Percentiles rank a stretch among this genome's conserved stretches.
Evolutionary conservation across 495 filamentous ascomycete genomes (phyloP).

Genomic region (Physcia stellaris): DNA sequence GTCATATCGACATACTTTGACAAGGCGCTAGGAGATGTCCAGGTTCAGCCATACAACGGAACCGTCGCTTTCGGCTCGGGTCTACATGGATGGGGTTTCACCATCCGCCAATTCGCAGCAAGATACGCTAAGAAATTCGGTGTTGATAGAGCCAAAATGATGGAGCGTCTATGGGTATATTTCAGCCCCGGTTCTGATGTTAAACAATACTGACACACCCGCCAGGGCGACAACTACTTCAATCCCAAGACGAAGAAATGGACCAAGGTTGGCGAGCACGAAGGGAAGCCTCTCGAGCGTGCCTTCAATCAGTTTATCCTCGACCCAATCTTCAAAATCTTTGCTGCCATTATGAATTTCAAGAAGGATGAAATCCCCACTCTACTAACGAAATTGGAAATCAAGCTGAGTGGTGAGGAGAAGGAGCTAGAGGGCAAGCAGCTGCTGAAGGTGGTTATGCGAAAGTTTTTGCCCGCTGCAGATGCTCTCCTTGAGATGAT

Average conservation of each 20-base stretch:
- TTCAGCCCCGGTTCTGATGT: not conserved
- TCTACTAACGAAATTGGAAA: constrained; percentile 80
- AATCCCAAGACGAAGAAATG: constrained; percentile 99
- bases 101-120: constrained; percentile 91
- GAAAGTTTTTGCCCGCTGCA: constrained; percentile 93
- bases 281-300: constrained; percentile 85
- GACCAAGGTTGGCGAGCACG: constrained; percentile 68
- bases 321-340: constrained; percentile 99
- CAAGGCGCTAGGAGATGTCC: constrained; percentile 91
- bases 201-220: constrained; percentile 12
- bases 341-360: constrained; percentile 89
- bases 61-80: constrained; percentile 98
- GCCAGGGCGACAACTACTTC: constrained; percentile 95
- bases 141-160: constrained; percentile 99
- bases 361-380: constrained; percentile 84
- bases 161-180: constrained; percentile 95
- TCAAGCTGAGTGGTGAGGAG: constrained; percentile 78
- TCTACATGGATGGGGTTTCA: constrained; percentile 99
- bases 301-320: constrained; percentile 98
- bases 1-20: constrained; percentile 98
- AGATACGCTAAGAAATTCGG: constrained; percentile 99
- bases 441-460: constrained; percentile 94
- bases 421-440: constrained; percentile 91
- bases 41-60: constrained; percentile 92
- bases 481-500: constrained; percentile 99